A percentile compares a stretch with the other conserved stretches of the same genome.
Evolutionary conservation across 108 stramenopile genomes (phyloP).

Genomic region (Cyclotella atomus): DNA sequence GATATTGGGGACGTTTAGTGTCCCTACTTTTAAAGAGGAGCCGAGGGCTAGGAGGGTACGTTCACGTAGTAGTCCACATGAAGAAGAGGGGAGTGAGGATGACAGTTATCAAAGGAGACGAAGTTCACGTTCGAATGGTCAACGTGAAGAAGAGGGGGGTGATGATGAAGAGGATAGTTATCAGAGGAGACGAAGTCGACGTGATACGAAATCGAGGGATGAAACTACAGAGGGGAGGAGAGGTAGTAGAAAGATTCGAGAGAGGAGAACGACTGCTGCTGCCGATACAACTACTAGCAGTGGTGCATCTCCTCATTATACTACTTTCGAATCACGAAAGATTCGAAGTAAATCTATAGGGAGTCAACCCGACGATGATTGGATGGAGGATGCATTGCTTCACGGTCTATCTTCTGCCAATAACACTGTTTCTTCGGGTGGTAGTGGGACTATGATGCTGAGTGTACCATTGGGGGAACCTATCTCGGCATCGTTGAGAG

Average conservation of each 20-base stretch:
- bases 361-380: slow-evolving; percentile 21
- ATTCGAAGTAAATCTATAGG: no score
- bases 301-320: neutral
- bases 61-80: neutral
- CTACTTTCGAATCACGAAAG: neutral
- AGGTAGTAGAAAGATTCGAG: neutral
- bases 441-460: neutral
- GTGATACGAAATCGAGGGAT: no score
- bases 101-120: neutral
- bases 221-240: no score
- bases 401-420: slow-evolving; percentile 20
- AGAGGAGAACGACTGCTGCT: neutral
- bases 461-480: neutral
- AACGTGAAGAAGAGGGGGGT: no score
- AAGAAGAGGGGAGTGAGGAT: neutral
- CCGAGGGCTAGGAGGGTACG: neutral
- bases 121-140: no score
- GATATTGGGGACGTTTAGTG: slow-evolving; percentile 14
- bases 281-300: neutral
- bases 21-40: slow-evolving; percentile 28
- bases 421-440: neutral
- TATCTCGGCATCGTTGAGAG: neutral
- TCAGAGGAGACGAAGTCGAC: no score
- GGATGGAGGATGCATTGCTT: slow-evolving; percentile 30
- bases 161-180: no score